Conservation (phyloP, 2,329 filamentous ascomycete genomes). For the Colletotrichum liriopes region DNA sequence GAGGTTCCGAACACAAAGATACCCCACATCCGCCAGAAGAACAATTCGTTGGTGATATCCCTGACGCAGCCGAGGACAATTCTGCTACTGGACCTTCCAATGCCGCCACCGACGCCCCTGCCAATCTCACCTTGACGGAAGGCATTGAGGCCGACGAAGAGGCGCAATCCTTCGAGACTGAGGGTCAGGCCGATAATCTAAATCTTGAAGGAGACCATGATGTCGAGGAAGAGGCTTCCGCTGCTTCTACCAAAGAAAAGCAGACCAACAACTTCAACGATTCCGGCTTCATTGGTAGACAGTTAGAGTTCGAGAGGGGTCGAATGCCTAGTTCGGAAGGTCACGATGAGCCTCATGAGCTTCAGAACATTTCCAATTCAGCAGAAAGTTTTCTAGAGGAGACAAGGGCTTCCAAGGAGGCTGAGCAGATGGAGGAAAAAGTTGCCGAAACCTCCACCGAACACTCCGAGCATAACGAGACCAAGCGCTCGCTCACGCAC, state of each 20-base stretch:
- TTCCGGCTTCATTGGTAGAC: neutral
- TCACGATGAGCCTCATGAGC: neutral
- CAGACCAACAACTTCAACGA: neutral
- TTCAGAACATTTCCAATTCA: accelerated
- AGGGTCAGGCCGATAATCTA: neutral
- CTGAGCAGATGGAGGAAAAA: neutral
- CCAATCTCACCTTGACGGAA: slow-evolving; percentile 7
- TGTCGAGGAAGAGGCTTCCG: neutral
- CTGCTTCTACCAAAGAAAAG: neutral
- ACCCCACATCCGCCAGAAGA: slow-evolving; percentile 27
- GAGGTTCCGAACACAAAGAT: slow-evolving; percentile 35
- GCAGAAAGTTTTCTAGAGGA: neutral
- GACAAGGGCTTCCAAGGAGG: neutral
- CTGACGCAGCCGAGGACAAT: slow-evolving; percentile 32
- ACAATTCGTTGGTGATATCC: slow-evolving; percentile 32
- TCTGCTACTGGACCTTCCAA: slow-evolving; percentile 31
- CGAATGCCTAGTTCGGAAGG: neutral
- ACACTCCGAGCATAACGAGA: neutral
- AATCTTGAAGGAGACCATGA: neutral
- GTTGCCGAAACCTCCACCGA: neutral
- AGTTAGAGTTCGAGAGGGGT: neutral
- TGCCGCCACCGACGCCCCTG: slow-evolving; percentile 25
- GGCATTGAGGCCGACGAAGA: neutral
- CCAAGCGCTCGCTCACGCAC: neutral
- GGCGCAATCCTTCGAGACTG: neutral